Conservation (phyloP, 1,284 basidiomycete genomes). For the Cryptococcus jaspeensis region DNA sequence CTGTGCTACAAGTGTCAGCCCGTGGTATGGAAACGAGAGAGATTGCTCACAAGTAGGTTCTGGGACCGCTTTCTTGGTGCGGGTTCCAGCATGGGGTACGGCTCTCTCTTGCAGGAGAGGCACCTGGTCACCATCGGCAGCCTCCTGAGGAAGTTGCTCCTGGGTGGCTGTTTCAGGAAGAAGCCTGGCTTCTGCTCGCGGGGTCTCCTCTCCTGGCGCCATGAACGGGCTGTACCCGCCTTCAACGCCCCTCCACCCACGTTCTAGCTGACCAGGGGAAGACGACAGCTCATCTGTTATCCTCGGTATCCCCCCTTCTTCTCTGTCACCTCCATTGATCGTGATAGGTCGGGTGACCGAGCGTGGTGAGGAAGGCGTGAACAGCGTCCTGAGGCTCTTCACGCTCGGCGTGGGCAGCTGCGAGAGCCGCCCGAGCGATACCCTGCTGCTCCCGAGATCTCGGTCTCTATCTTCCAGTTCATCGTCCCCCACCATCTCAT, state of each 20-base stretch:
- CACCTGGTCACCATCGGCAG: no score
- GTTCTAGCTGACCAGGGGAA: slow-evolving; percentile 1
- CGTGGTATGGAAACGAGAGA: neutral
- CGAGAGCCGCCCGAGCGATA: neutral
- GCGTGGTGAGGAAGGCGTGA: slow-evolving; percentile 4
- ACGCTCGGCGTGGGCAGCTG: slow-evolving; percentile 1
- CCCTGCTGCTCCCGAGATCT: neutral
- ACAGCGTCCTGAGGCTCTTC: slow-evolving; percentile 8
- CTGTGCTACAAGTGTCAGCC: neutral
- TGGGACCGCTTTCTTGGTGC: neutral
- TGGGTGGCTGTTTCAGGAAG: neutral
- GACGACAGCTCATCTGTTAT: slow-evolving; percentile 1
- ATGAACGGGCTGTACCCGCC: neutral
- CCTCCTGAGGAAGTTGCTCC: no score
- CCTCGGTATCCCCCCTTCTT: neutral
- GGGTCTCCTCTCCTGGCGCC: neutral
- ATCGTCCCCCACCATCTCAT: slow-evolving; percentile 27
- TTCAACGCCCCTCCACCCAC: neutral
- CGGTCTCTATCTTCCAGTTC: slow-evolving; percentile 4
- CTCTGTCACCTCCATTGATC: neutral
- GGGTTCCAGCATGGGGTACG: no score
- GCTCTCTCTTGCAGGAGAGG: no score
- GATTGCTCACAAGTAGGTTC: neutral
- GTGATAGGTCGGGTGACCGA: neutral
- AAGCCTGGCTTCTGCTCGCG: neutral